A percentile compares a stretch with the other conserved stretches of the same genome.
phyloP scores from a whole-genome alignment of 441 rosid species.

The Gossypium trilobum region DNA sequence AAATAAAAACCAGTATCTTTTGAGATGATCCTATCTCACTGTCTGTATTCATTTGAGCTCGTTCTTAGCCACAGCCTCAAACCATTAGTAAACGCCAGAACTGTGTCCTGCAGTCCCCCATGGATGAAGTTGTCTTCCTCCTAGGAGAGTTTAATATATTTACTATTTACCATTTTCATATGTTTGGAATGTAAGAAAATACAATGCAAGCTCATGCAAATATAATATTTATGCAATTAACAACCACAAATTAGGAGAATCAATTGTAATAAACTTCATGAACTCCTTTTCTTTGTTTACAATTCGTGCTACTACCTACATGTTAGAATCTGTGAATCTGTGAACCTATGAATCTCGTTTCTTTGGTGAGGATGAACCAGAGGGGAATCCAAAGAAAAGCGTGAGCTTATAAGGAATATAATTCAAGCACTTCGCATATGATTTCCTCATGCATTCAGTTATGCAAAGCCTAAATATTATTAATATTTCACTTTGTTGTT shows the following conservation, averaged over 20 bases:
- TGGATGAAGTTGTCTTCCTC: background rate
- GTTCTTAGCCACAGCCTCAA: background rate
- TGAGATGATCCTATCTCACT: background rate
- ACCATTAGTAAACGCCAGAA: background rate
- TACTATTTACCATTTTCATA: background rate
- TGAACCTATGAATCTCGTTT: background rate
- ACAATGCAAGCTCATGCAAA: background rate
- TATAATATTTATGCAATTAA: background rate
- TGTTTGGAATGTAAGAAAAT: background rate
- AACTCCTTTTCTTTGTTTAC: background rate
- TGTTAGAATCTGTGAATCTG: background rate
- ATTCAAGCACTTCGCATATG: background rate
- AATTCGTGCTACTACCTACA: background rate
- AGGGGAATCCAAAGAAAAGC: background rate
- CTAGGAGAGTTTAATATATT: background rate
- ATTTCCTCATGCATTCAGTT: constrained; percentile 4
- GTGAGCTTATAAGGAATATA: background rate
- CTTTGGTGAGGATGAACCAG: background rate
- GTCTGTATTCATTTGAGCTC: background rate
- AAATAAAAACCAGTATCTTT: background rate
- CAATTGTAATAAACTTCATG: background rate
- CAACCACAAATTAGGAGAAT: background rate
- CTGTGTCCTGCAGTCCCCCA: background rate
- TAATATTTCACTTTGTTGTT: background rate
- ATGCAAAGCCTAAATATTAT: constrained; percentile 9